Base-by-base conservation (phyloP, 2,329 filamentous ascomycete genomes). In the Stachybotrys chartarum region DNA sequence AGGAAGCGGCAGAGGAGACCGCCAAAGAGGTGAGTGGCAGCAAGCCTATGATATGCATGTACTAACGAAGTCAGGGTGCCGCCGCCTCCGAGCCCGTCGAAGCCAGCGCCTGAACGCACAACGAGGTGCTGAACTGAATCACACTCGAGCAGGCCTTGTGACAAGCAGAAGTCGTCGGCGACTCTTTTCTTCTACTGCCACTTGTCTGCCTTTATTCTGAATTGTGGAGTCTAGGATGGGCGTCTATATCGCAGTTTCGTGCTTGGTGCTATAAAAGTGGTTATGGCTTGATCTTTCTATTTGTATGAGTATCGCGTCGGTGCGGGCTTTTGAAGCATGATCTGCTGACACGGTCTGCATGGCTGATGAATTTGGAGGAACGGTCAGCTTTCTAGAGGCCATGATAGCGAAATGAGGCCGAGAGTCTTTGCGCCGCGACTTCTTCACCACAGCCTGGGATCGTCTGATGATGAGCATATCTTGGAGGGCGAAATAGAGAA, bases 41-140 rank as follows among this genome's bases (percentile, higher is more conserved):
- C 24, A 24, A 24, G 24, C 24, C 24, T 24, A 4, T 24, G 24
- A 24, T 24, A 24, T 24, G 24, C 65, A 62, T 50, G 14, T 50
- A 48, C 50, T 14, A 30, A 24, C 18, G 30, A n/a, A 14, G 2
- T 31, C 53, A 69, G 64, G 59, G 63, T 59, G 54, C 58, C 51
- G 68, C 66, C 58, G 60, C 67, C 42, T 55, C 68, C 24, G 70
- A 70, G 61, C 63, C 68, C 30, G 67, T 72, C 47, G 72, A 74
- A 55, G 64, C 72, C n/a, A 59, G 67, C 30, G 69, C 72, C 54
- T 75, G 64, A 62, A 57, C 42, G 30, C 12, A 11, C 14, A 17
- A 52, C 16, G 45, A 46, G 42, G 44, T 7, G 39, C 30, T 32
- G 30, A 44, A 57, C 2, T 14, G 14, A 42, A 14, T 14, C 14